Base-by-base conservation (phyloP, 2,329 filamentous ascomycete genomes). In the Sporothrix pseudoabietina region DNA sequence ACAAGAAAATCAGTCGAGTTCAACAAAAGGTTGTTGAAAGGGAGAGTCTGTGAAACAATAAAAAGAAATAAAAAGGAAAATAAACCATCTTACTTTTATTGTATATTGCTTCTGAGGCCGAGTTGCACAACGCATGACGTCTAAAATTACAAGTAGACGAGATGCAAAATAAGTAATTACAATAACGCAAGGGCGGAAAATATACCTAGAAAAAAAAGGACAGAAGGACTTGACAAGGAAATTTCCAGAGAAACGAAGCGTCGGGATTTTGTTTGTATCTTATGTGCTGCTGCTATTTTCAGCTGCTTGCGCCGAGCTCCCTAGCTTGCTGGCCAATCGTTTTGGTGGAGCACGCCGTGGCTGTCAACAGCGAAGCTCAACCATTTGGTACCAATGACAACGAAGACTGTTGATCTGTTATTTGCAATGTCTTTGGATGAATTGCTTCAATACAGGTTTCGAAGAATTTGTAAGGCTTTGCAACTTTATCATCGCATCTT, bases 121-220 rank as follows among this genome's bases (percentile, higher is more conserved):
- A 54, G 35, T 44, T 54, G 19, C 35, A 22, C 71, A 72, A 55
- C 71, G 71, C 63, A 72, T 61, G 61, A 72, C 49, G 10, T 47
- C 26, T 35, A 35, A 72, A 47, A 72, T 59, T 72, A 26, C 61
- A 72, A 69, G 44, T 72, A 55, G 47, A 44, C 30, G 44, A 61
- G 69, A 32, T 71, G 19, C 39, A 35, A 63, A 39, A 39, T 12
- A 52, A 22, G 47, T 52, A 71, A 63, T 26, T 14, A 52, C 30
- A 57, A 22, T 1, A 69, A 69, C 30, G 66, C 66, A 69, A 69
- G 66, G 66, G 66, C 66, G 30, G 54, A 26, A 41, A 47, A 32
- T 41, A 19, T 12, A n/a, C n/a, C n/a, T 52, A 47, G 52, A 19
- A 44, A 65, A 39, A 49, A 35, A 52, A 63, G 4, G 19, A 55